Conservation (phyloP, 202 grass and related monocot genomes). For the Setaria viridis region DNA sequence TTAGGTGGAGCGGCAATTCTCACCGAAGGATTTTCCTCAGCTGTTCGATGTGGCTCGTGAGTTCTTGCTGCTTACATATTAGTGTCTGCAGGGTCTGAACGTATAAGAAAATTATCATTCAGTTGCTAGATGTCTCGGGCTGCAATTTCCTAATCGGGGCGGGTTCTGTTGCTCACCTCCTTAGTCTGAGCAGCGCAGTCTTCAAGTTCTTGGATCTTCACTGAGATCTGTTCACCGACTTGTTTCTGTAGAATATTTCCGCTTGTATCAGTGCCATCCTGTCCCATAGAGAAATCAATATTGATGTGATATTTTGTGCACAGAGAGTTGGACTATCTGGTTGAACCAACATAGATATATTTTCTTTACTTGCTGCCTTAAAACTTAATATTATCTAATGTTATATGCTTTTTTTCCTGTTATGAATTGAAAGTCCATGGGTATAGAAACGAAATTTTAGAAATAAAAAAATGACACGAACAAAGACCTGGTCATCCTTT, state of each 20-base stretch:
- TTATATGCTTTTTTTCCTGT: not conserved
- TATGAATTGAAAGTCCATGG: constrained; percentile 34
- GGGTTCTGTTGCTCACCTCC: constrained; percentile 51
- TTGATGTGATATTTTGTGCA: not conserved
- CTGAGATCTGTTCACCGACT: constrained; percentile 41
- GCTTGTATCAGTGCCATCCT: constrained; percentile 40
- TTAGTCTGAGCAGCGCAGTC: constrained; percentile 58
- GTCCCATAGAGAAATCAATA: constrained; percentile 34
- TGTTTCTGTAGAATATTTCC: constrained; percentile 42
- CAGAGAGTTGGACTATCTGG: not conserved
- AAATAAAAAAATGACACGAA: constrained; percentile 31
- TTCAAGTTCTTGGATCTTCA: constrained; percentile 73
- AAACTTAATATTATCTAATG: constrained; percentile 2
- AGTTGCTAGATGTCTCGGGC: constrained; percentile 18
- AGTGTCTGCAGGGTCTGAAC: constrained; percentile 66
- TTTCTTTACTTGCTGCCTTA: constrained; percentile 1
- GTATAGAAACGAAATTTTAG: constrained; percentile 37
- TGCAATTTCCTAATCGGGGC: constrained; percentile 32
- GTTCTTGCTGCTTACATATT: constrained; percentile 69
- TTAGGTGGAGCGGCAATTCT: constrained; percentile 19
- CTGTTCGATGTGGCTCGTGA: constrained; percentile 63
- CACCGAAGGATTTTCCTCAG: constrained; percentile 67
- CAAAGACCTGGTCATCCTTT: constrained; percentile 58
- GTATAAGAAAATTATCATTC: constrained; percentile 29
- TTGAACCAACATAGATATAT: not conserved